These are phyloP conservation scores for Smallanthus sonchifolius DNA, from an alignment of 129 eudicot species.

Conservation along the genomic window DNA sequence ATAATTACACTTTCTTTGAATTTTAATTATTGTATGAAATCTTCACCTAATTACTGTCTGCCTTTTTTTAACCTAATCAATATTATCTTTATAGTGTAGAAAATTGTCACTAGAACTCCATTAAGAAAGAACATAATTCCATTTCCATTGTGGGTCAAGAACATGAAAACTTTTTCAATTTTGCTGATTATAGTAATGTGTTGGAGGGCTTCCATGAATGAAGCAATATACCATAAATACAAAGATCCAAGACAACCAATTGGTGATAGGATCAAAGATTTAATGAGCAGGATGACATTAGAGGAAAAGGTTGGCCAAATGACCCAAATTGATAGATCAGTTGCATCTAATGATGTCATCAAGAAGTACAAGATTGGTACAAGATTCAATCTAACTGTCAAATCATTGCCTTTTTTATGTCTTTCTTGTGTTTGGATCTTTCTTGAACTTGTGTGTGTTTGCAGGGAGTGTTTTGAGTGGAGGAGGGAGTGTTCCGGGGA, in stretches of 20 bases:
- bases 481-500: constrained; percentile 70
- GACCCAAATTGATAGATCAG: constrained; percentile 64
- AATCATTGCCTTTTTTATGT: neutral
- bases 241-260: constrained; percentile 69
- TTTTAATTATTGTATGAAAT: neutral
- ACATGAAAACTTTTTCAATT: constrained; percentile 21
- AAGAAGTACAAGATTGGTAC: constrained; percentile 62
- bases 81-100: constrained; percentile 9
- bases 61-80: neutral
- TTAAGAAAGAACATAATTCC: constrained; percentile 9
- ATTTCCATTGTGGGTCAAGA: constrained; percentile 25
- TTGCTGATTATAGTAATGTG: constrained; percentile 33
- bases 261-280: constrained; percentile 45
- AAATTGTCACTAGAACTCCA: neutral
- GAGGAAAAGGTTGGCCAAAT: constrained; percentile 79
- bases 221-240: constrained; percentile 49
- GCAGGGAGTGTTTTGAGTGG: constrained; percentile 83
- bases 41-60: constrained; percentile 16
- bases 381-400: neutral
- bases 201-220: constrained; percentile 36
- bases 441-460: constrained; percentile 1
- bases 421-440: neutral
- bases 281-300: constrained; percentile 57
- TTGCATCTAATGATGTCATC: constrained; percentile 52
- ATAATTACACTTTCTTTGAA: neutral